These are phyloP conservation scores for Rhodotorula sp. DNA, from an alignment of 1,284 basidiomycete genomes.

Conservation along the genomic window DNA sequence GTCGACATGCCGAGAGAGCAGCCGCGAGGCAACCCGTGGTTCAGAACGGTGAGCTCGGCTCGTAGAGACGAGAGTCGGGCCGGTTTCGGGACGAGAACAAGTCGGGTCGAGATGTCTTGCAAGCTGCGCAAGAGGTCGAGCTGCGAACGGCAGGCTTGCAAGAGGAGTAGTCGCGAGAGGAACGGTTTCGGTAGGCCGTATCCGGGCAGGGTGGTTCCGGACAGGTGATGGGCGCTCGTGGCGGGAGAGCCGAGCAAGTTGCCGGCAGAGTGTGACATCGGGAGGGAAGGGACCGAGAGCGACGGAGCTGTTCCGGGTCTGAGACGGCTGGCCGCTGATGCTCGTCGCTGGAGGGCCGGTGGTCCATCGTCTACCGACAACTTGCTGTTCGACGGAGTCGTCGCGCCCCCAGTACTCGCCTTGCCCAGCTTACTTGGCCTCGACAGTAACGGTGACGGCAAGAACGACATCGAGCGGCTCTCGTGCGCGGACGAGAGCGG, in stretches of 20 bases:
- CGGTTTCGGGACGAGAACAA: constrained; percentile 87
- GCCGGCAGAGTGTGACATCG: constrained; percentile 56
- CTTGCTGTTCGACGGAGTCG: background rate
- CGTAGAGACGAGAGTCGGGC: constrained; percentile 91
- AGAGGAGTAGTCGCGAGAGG: constrained; percentile 63
- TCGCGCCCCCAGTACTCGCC: background rate
- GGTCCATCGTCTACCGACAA: background rate
- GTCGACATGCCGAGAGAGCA: constrained; percentile 46
- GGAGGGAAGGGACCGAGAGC: constrained; percentile 37
- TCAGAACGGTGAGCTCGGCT: constrained; percentile 91
- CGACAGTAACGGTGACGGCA: constrained; percentile 23
- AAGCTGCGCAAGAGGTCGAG: constrained; percentile 84
- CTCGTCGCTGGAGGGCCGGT: constrained; percentile 10
- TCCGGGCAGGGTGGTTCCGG: constrained; percentile 52
- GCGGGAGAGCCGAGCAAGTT: constrained; percentile 53
- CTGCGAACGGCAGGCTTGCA: constrained; percentile 89
- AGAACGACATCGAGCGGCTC: constrained; percentile 21
- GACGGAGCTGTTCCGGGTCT: constrained; percentile 28
- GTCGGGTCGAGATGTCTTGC: constrained; percentile 87
- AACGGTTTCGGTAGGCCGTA: constrained; percentile 67
- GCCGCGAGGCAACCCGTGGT: constrained; percentile 80
- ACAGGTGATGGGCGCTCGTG: constrained; percentile 2
- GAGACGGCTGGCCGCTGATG: constrained; percentile 1
- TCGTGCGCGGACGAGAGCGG: constrained; percentile 5
- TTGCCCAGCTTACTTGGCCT: background rate